A percentile compares a stretch with the other conserved stretches of the same genome.
These are phyloP conservation scores for Ceratobasidium sp. DNA, from an alignment of 1,284 basidiomycete genomes.

Conservation along the genomic window DNA sequence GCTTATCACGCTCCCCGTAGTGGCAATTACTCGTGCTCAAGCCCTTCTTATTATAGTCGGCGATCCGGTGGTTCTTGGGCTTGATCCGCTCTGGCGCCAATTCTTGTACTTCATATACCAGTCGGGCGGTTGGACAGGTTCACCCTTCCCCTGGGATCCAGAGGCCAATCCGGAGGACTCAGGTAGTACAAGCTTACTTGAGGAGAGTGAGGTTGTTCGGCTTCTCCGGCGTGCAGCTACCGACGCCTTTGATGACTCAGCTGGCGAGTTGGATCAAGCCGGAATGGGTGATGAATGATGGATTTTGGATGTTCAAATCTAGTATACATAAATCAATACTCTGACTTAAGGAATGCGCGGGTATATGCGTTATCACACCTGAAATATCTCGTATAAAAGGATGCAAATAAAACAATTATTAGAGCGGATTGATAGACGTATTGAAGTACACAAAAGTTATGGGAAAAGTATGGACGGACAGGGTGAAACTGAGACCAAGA, in stretches of 20 bases:
- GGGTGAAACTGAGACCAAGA: too few relatives aligned
- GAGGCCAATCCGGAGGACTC: conserved; percentile 11
- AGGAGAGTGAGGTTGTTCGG: not conserved
- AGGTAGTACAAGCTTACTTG: not conserved
- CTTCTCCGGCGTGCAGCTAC: conserved; percentile 1
- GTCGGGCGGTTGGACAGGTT: conserved; percentile 65
- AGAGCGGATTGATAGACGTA: too few relatives aligned
- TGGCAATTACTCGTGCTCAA: conserved; percentile 71
- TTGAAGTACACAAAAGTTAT: too few relatives aligned
- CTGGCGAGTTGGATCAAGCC: not conserved
- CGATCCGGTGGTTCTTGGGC: conserved; percentile 66
- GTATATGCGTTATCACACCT: too few relatives aligned
- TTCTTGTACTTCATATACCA: conserved; percentile 67
- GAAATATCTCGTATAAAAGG: too few relatives aligned
- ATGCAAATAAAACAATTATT: too few relatives aligned
- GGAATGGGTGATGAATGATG: not conserved
- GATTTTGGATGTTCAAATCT: too few relatives aligned
- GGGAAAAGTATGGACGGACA: too few relatives aligned
- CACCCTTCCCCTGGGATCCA: conserved; percentile 28
- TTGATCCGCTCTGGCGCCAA: conserved; percentile 66
- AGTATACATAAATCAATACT: too few relatives aligned
- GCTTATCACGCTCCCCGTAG: conserved; percentile 54
- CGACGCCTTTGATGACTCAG: not conserved
- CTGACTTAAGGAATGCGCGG: too few relatives aligned
- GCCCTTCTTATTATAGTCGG: conserved; percentile 71